Conservation (phyloP, 108 stramenopile species). For the Discostella pseudostelligera region DNA sequence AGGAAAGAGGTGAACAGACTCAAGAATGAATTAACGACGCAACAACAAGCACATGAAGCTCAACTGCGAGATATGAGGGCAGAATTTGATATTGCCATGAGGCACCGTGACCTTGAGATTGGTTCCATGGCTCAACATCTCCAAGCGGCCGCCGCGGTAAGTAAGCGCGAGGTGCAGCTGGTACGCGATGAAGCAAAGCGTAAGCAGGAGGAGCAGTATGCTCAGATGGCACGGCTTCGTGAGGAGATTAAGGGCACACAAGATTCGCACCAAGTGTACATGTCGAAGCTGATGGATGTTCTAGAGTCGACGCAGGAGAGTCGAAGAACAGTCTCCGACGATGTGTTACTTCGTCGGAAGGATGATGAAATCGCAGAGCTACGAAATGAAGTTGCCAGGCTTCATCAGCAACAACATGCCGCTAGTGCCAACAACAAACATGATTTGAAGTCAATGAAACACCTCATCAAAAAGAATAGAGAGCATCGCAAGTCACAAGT, state of each 20-base stretch:
- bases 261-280: conserved; percentile 58
- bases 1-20: conserved; percentile 37
- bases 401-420: neutral
- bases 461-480: conserved; percentile 45
- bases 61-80: conserved; percentile 42
- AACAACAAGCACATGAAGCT: conserved; percentile 37
- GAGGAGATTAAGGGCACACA: conserved; percentile 60
- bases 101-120: conserved; percentile 38
- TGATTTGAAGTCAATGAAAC: conserved; percentile 34
- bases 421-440: conserved; percentile 14
- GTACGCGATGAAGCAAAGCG: conserved; percentile 36
- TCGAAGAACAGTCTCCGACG: conserved; percentile 8
- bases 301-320: conserved; percentile 56
- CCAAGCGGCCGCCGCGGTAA: neutral
- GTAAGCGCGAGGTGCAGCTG: conserved; percentile 27
- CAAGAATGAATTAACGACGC: conserved; percentile 45
- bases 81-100: conserved; percentile 39
- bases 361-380: conserved; percentile 38
- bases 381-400: conserved; percentile 23
- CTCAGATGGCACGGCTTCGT: conserved; percentile 48
- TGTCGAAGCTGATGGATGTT: conserved; percentile 64
- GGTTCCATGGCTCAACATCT: conserved; percentile 24
- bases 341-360: conserved; percentile 27
- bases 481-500: conserved; percentile 39
- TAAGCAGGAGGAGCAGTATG: conserved; percentile 47